Conservation (phyloP, 2,329 filamentous ascomycete genomes). For the Trichoderma koningiopsis region DNA sequence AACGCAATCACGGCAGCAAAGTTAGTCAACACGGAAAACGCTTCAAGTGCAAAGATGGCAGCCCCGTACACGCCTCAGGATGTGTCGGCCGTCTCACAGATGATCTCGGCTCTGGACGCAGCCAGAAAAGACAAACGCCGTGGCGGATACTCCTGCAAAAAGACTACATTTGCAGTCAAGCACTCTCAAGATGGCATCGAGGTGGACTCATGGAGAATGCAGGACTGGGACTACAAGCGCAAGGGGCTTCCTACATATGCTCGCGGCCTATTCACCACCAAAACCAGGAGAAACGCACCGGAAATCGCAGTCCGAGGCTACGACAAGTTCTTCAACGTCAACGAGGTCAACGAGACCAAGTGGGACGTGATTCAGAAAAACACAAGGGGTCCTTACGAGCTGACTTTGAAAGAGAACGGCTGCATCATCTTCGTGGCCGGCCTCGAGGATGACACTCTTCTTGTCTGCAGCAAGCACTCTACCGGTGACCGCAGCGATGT, state of each 20-base stretch:
- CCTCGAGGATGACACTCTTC: constrained; percentile 80
- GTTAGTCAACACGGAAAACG: neutral
- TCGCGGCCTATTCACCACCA: constrained; percentile 89
- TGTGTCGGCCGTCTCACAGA: constrained; percentile 62
- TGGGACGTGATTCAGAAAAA: constrained; percentile 77
- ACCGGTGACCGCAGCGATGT: constrained; percentile 76
- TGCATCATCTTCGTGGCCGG: constrained; percentile 98
- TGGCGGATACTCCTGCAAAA: constrained; percentile 72
- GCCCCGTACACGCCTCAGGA: constrained; percentile 71
- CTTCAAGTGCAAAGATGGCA: constrained; percentile 33
- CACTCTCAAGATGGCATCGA: constrained; percentile 63
- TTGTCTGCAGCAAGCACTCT: constrained; percentile 99
- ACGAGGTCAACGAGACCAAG: constrained; percentile 77
- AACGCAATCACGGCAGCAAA: neutral
- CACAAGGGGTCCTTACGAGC: constrained; percentile 86
- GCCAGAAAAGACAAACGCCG: constrained; percentile 58
- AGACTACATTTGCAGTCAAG: constrained; percentile 72
- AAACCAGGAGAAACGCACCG: constrained; percentile 60
- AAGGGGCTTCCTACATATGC: constrained; percentile 85
- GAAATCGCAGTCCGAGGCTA: constrained; percentile 91
- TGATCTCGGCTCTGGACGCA: constrained; percentile 66
- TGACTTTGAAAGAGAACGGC: constrained; percentile 98
- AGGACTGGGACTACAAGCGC: constrained; percentile 96
- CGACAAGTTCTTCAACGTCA: constrained; percentile 98
- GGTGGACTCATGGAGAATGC: constrained; percentile 90